These are phyloP conservation scores for Ogataea hybrid DNA, from an alignment of 1,139 yeast genomes.

Conservation along the genomic window DNA sequence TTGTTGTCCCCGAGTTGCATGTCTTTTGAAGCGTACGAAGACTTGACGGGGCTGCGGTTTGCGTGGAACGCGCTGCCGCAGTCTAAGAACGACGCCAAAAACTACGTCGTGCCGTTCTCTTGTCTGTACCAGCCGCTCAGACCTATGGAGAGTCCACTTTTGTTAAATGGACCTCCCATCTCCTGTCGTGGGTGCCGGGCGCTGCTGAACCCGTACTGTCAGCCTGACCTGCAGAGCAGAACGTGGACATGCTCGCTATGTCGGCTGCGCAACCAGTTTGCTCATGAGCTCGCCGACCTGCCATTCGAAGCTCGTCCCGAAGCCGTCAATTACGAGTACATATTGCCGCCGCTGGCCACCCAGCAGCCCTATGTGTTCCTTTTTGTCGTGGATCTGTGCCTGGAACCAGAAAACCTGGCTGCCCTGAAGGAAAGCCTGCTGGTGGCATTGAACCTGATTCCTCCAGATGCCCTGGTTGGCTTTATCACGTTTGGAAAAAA, in stretches of 20 bases:
- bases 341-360: constrained; percentile 41
- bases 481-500: constrained; percentile 63
- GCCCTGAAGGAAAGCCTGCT: constrained; percentile 57
- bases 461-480: constrained; percentile 58
- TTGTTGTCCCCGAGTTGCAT: not conserved
- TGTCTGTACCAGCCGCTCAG: constrained; percentile 67
- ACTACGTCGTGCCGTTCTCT: constrained; percentile 62
- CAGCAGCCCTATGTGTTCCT: constrained; percentile 52
- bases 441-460: constrained; percentile 54
- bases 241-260: constrained; percentile 70
- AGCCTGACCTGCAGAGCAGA: constrained; percentile 39
- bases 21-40: constrained; percentile 87
- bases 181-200: constrained; percentile 61
- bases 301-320: constrained; percentile 41
- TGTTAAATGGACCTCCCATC: constrained; percentile 42
- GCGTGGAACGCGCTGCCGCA: constrained; percentile 85
- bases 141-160: constrained; percentile 43
- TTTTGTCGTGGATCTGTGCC: constrained; percentile 67
- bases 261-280: constrained; percentile 50
- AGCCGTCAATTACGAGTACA: constrained; percentile 59
- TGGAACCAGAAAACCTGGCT: constrained; percentile 47
- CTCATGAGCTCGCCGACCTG: constrained; percentile 29
- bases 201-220: constrained; percentile 57
- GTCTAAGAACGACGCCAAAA: constrained; percentile 54
- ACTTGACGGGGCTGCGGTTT: constrained; percentile 82